Conservation (phyloP, 805 yeast genomes). For the Candida tibetensis region DNA sequence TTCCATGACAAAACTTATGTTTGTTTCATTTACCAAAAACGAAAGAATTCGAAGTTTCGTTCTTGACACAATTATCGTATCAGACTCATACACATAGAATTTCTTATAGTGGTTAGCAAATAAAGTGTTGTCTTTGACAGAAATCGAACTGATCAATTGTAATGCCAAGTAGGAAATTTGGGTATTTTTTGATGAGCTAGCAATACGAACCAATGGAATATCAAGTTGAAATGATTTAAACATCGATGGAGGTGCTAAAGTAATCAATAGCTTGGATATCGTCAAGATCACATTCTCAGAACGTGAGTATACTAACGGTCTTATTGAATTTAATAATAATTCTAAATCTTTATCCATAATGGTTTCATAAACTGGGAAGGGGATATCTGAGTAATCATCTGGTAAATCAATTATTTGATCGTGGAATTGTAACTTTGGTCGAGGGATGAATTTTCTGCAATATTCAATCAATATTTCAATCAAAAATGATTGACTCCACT, state of each 20-base stretch:
- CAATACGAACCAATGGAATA: conserved; percentile 46
- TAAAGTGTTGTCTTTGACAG: conserved; percentile 28
- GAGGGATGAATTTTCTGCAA: conserved; percentile 55
- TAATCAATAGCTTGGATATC: conserved; percentile 52
- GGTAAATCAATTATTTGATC: conserved; percentile 39
- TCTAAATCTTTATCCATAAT: conserved; percentile 55
- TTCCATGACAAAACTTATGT: conserved; percentile 48
- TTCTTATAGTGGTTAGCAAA: conserved; percentile 38
- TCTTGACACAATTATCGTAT: conserved; percentile 40
- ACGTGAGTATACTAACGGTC: conserved; percentile 46
- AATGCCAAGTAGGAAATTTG: conserved; percentile 36
- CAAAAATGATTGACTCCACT: conserved; percentile 62
- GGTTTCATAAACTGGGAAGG: conserved; percentile 30
- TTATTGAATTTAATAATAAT: conserved; percentile 49
- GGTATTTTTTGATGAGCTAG: conserved; percentile 21
- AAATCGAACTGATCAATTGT: conserved; percentile 44
- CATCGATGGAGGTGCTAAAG: conserved; percentile 56
- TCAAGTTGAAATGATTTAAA: conserved; percentile 51
- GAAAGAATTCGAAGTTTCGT: conserved; percentile 63
- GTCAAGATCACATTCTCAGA: conserved; percentile 64
- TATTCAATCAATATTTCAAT: conserved; percentile 68
- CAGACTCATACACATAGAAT: conserved; percentile 59
- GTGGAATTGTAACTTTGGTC: conserved; percentile 43
- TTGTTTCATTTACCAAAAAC: conserved; percentile 51
- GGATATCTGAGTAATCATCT: conserved; percentile 30